These are phyloP conservation scores for Barnettozyma californica DNA, from an alignment of 805 yeast genomes.

Conservation along the genomic window DNA sequence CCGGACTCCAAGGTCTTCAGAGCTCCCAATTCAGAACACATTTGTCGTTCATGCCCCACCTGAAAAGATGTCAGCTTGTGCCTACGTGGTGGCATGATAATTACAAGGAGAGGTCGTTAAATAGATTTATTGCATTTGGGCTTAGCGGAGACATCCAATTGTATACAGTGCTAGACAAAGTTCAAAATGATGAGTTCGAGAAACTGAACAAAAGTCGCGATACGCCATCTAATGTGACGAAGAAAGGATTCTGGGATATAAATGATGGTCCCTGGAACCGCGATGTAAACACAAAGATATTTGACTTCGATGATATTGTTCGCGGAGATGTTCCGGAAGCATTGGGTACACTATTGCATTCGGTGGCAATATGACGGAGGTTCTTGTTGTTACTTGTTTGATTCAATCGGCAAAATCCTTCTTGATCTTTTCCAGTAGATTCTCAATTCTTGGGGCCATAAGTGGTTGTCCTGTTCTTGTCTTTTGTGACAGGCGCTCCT, in stretches of 20 bases:
- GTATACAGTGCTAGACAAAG: conserved; percentile 18
- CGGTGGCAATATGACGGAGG: conserved; percentile 10
- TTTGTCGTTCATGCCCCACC: conserved; percentile 30
- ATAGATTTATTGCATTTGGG: conserved; percentile 28
- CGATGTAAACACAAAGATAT: conserved; percentile 12
- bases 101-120: neutral
- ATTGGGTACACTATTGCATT: conserved; percentile 9
- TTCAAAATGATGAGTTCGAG: conserved; percentile 3
- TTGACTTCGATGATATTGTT: conserved; percentile 14
- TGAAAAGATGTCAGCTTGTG: conserved; percentile 23
- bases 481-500: conserved; percentile 41
- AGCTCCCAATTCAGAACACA: conserved; percentile 12
- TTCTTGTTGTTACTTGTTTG: neutral
- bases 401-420: conserved; percentile 28
- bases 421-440: conserved; percentile 71
- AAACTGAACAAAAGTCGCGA: neutral
- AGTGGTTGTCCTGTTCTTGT: conserved; percentile 82
- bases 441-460: conserved; percentile 84
- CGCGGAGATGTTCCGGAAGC: conserved; percentile 4
- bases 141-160: conserved; percentile 33
- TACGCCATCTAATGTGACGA: conserved; percentile 10
- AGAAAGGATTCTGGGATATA: conserved; percentile 22
- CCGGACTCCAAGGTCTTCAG: conserved; percentile 12
- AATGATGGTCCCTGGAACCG: conserved; percentile 12
- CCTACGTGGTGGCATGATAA: conserved; percentile 29